These are phyloP conservation scores for Sclerotinia subarctica DNA, from an alignment of 2,329 filamentous ascomycete species.

Conservation along the genomic window DNA sequence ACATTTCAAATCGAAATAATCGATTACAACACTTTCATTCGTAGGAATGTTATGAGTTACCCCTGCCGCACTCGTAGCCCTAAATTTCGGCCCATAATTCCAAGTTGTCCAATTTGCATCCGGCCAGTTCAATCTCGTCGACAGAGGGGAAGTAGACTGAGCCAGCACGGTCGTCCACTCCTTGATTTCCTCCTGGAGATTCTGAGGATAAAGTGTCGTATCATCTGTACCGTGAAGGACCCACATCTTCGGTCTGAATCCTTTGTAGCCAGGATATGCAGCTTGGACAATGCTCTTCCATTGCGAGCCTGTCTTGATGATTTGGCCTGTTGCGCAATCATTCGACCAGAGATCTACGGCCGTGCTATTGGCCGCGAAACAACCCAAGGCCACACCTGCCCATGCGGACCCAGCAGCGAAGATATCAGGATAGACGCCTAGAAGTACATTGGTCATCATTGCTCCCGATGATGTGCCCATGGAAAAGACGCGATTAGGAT, in stretches of 20 bases:
- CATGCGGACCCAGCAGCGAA: conserved; percentile 47
- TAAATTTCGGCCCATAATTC: conserved; percentile 29
- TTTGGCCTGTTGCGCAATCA: conserved; percentile 43
- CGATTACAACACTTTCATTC: conserved; percentile 26
- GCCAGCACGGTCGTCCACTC: conserved; percentile 48
- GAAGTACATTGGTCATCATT: conserved; percentile 53
- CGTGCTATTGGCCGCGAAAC: conserved; percentile 40
- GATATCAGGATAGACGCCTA: conserved; percentile 48
- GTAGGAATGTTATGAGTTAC: conserved; percentile 32
- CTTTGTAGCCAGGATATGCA: conserved; percentile 42
- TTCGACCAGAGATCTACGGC: conserved; percentile 50
- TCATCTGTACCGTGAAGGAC: conserved; percentile 42
- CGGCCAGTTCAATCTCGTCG: conserved; percentile 30
- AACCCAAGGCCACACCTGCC: conserved; percentile 46
- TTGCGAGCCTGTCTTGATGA: conserved; percentile 40
- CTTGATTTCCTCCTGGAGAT: conserved; percentile 45
- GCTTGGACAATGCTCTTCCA: conserved; percentile 44
- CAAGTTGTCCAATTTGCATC: conserved; percentile 34
- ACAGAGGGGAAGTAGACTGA: conserved; percentile 24
- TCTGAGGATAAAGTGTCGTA: conserved; percentile 41
- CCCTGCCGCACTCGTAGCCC: conserved; percentile 25
- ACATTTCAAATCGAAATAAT: conserved; percentile 32
- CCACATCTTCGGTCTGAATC: conserved; percentile 23
- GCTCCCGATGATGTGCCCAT: conserved; percentile 46
- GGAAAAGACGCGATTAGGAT: conserved; percentile 51